Evolutionary conservation across 2,329 filamentous ascomycete species (phyloP).

Genomic region (Verticillium albo-atrum): DNA sequence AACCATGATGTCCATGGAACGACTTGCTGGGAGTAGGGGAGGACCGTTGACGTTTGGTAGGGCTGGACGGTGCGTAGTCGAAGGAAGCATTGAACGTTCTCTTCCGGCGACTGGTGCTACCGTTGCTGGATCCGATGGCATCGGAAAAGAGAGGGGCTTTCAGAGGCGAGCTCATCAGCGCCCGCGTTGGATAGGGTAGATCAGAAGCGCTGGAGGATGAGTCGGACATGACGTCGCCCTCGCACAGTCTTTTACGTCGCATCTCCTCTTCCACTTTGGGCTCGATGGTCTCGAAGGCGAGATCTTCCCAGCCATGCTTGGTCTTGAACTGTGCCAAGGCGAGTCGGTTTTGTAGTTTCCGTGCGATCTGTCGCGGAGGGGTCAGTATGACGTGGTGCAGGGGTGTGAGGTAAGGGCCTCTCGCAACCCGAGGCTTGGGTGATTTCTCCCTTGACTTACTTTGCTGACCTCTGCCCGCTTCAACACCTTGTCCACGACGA

Average conservation of each 20-base stretch:
- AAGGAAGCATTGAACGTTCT: slow-evolving; percentile 58
- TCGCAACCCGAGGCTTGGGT: neutral
- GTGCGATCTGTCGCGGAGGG: slow-evolving; percentile 66
- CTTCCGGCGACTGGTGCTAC: slow-evolving; percentile 62
- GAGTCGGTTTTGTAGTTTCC: slow-evolving; percentile 87
- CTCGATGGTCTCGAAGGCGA: slow-evolving; percentile 81
- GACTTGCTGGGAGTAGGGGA: slow-evolving; percentile 55
- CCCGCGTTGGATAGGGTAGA: slow-evolving; percentile 61
- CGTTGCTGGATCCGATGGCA: slow-evolving; percentile 66
- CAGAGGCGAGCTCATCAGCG: slow-evolving; percentile 79
- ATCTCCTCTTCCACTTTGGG: slow-evolving; percentile 77
- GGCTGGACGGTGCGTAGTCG: slow-evolving; percentile 48
- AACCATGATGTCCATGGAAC: slow-evolving; percentile 39
- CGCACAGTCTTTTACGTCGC: slow-evolving; percentile 63
- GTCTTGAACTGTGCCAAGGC: slow-evolving; percentile 97
- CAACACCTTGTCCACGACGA: slow-evolving; percentile 63
- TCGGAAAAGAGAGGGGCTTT: slow-evolving; percentile 83
- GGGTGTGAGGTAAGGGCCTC: too few species aligned
- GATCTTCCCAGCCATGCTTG: slow-evolving; percentile 89
- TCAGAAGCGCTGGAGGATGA: slow-evolving; percentile 83
- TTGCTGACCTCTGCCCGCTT: slow-evolving; percentile 72
- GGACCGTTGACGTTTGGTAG: slow-evolving; percentile 66
- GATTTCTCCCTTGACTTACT: slow-evolving; percentile 40
- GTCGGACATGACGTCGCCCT: slow-evolving; percentile 76
- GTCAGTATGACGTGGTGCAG: neutral